Conservation (phyloP, 352 stramenopile genomes). For the Pythium rhizo-oryzae region DNA sequence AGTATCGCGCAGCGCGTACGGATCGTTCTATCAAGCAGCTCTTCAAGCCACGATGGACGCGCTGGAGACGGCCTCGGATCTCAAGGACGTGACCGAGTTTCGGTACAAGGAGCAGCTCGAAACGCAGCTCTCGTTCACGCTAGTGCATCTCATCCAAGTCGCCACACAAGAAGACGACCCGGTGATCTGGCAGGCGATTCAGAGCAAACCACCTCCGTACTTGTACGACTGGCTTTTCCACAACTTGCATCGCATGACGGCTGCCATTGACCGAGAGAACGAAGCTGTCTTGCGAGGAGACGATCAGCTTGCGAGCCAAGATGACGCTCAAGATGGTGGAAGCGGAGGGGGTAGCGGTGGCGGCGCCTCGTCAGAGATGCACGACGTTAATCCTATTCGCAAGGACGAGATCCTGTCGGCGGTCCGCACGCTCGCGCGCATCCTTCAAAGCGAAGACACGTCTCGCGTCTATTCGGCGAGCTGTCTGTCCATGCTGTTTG, state of each 20-base stretch:
- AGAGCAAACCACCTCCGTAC: constrained; percentile 67
- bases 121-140: constrained; percentile 85
- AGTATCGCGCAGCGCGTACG: constrained; percentile 64
- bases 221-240: constrained; percentile 91
- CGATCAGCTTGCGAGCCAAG: constrained; percentile 21
- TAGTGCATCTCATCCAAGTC: constrained; percentile 83
- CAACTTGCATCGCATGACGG: constrained; percentile 84
- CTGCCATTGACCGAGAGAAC: constrained; percentile 60
- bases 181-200: constrained; percentile 67
- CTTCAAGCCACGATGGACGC: constrained; percentile 71
- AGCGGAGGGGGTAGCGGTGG: constrained; percentile 28
- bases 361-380: constrained; percentile 31
- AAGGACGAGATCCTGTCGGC: constrained; percentile 82
- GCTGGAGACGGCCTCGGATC: constrained; percentile 80
- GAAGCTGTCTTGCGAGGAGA: constrained; percentile 31
- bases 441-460: constrained; percentile 64
- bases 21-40: constrained; percentile 68
- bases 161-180: constrained; percentile 72
- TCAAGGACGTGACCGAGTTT: constrained; percentile 90
- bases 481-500: constrained; percentile 79
- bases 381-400: constrained; percentile 83
- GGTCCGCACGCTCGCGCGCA: constrained; percentile 71
- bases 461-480: constrained; percentile 63
- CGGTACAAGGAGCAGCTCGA: constrained; percentile 91
- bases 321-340: constrained; percentile 24